These are phyloP conservation scores for Eucalyptus guilfoylei DNA, from an alignment of 345 rosid genomes.

Conservation along the genomic window DNA sequence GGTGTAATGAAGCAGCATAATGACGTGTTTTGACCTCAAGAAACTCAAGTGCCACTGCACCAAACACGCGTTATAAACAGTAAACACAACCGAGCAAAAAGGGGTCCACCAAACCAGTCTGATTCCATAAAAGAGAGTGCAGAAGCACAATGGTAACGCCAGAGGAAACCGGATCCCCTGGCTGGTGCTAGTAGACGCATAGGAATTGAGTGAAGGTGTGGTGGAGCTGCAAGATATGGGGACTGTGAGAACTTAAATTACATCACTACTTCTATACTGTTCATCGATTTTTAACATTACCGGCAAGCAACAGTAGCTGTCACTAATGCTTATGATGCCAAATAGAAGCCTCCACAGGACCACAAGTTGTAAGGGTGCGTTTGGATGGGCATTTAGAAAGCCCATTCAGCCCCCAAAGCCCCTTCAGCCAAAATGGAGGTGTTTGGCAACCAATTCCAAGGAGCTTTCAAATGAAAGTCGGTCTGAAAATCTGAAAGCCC, in stretches of 20 bases:
- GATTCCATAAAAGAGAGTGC: no score
- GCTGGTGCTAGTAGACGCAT: constrained; percentile 63
- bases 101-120: neutral
- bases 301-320: neutral
- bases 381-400: no score
- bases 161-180: constrained; percentile 36
- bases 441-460: no score
- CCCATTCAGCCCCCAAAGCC: no score
- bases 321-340: neutral
- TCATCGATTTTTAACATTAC: neutral
- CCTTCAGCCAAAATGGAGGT: no score
- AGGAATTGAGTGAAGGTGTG: constrained; percentile 42
- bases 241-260: neutral
- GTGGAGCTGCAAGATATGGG: constrained; percentile 52
- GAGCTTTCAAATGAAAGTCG: no score
- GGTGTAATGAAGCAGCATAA: neutral
- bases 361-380: neutral
- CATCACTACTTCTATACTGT: neutral
- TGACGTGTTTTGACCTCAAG: neutral
- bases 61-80: neutral
- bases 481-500: no score
- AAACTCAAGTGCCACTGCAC: neutral
- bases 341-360: neutral
- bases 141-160: constrained; percentile 47
- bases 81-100: neutral